Evolutionary conservation across 2,329 filamentous ascomycete species (phyloP), one percentile per base, ranked within the genome.

Genomic region (Alternaria sp.): DNA sequence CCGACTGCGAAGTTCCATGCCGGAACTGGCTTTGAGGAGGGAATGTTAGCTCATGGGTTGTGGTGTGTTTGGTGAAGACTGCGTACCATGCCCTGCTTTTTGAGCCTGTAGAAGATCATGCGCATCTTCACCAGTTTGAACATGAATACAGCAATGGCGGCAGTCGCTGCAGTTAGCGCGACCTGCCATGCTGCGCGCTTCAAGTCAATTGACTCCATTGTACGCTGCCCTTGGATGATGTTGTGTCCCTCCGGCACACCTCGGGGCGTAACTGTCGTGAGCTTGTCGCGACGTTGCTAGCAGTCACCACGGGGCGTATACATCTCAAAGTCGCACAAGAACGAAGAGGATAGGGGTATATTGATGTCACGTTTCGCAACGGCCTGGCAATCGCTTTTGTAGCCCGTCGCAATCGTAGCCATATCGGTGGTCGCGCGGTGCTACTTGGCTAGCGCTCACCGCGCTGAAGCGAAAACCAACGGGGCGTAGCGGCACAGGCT

Each of bases 1-100:
- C 68, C 66, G 13, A 43, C 15, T 26, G 52, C 61, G 23, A 59
- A 59, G 30, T 62, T 43, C 68, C 68, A 70, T 51, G 32, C 13
- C 1, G 66, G 68, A 51, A 70, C 62, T 6, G 66, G 68, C 67
- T 67, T 36, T 36, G 32, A 10, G 32, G 32, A 3, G 8, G 32
- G 32, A 1, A 36, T 9, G 32, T 36, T 36, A 36, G 32, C 4
- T n/a, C 32, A 9, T 9, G 32, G 7, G 4, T n/a, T 5, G 32
- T 5, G 32, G 15, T 3, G 1, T 36, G 32, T 36, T 36, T n/a
- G 32, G 32, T 4, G 32, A n/a, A 3, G 15, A 11, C 5, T 25
- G 26, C 57, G 11, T 66, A 64, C 63, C 21, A 67, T 15, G n/a
- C 58, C 56, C 52, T 66, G 61, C 23, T 62, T 63, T 43, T 60